Conservation (phyloP, 2,329 filamentous ascomycete species). For the Teratosphaeria epicoccoides region DNA sequence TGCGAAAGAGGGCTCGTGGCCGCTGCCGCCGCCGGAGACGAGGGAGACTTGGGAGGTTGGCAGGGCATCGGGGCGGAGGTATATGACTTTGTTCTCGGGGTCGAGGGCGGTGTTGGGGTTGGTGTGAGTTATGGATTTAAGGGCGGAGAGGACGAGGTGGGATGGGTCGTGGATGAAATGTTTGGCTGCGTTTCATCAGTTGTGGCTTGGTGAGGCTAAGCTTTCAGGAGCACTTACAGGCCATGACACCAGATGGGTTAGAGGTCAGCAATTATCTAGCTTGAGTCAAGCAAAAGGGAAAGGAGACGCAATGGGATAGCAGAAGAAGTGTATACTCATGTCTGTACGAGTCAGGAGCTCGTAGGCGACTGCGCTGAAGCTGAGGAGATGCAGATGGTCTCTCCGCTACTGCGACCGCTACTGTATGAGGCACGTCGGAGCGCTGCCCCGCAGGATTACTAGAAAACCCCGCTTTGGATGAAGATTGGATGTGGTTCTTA, state of each 20-base stretch:
- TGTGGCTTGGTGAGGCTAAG: no score
- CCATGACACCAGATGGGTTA: no score
- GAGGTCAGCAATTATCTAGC: no score
- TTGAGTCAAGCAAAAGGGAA: no score
- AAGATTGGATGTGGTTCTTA: background rate
- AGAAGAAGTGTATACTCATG: background rate
- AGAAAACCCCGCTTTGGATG: background rate
- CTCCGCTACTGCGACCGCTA: background rate
- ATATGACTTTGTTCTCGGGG: conserved; percentile 69
- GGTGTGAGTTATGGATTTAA: conserved; percentile 66
- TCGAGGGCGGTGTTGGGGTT: conserved; percentile 80
- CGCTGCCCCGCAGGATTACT: background rate
- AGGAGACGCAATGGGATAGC: background rate
- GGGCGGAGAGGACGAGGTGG: conserved; percentile 64
- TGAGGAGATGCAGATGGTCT: background rate
- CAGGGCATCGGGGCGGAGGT: conserved; percentile 50
- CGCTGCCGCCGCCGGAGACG: conserved; percentile 78
- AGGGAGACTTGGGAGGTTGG: conserved; percentile 56
- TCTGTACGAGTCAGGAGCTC: background rate
- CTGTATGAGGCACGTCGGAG: background rate
- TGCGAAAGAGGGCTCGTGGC: conserved; percentile 81
- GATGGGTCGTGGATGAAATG: conserved; percentile 84
- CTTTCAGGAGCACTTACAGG: no score
- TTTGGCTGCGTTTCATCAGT: conserved; percentile 46
- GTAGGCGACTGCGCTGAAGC: background rate